phyloP scores from a whole-genome alignment of 2,329 filamentous ascomycete species.

The Penicillium polonicum region DNA sequence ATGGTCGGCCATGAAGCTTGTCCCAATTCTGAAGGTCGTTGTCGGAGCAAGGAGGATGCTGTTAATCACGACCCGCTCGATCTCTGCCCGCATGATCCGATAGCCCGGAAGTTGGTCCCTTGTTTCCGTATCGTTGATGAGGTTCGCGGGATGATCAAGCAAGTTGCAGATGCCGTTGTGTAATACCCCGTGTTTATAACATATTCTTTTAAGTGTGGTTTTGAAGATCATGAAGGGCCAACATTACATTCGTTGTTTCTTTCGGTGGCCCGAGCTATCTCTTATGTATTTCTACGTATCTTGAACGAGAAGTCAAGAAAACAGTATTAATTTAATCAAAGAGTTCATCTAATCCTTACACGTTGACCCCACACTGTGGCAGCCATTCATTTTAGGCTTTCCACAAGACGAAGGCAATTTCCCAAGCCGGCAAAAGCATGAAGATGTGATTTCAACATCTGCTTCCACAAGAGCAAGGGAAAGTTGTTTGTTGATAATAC shows the following conservation, averaged over 20 bases:
- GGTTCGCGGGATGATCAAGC: constrained; percentile 26
- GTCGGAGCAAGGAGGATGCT: constrained; percentile 24
- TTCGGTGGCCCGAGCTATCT: neutral
- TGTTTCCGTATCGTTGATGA: constrained; percentile 34
- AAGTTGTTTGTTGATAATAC: constrained; percentile 50
- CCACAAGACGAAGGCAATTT: constrained; percentile 1
- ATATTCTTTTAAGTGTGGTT: neutral
- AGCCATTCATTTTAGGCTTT: constrained; percentile 4
- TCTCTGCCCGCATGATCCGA: constrained; percentile 27
- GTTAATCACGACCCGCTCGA: constrained; percentile 28
- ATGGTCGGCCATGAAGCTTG: constrained; percentile 29
- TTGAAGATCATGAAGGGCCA: neutral
- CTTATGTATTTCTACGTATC: neutral
- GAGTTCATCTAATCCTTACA: neutral
- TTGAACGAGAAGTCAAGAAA: neutral
- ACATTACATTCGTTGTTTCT: neutral
- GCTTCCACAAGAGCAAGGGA: constrained; percentile 53
- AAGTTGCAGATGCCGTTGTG: constrained; percentile 22
- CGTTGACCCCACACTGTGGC: neutral
- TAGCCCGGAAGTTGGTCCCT: constrained; percentile 25
- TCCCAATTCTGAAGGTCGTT: constrained; percentile 25
- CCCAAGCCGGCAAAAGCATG: constrained; percentile 54
- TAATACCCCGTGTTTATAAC: constrained; percentile 29
- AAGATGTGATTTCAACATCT: constrained; percentile 58
- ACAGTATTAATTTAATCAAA: neutral